Evolutionary conservation across 768 basidiomycete genomes (phyloP), one percentile per base, ranked within the genome.

Genomic region (Phylloporus rhodoxanthus): DNA sequence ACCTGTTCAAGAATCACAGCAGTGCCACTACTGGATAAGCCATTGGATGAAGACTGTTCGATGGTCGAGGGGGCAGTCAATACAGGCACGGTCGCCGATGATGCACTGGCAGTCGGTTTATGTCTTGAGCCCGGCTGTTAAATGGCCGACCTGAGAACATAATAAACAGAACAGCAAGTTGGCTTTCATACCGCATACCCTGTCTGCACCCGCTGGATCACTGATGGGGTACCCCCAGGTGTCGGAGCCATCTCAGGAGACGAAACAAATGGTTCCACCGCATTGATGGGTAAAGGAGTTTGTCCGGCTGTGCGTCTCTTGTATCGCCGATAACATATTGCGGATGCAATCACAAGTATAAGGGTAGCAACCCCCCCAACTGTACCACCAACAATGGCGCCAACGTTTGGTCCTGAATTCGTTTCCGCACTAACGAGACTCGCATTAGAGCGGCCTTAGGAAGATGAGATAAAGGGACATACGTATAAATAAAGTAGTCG

Each of bases 401-500:
- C 42, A 7, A 26, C 20, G 20, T 41, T 41, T 25, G 5, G 14
- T 39, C 29, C 23, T n/a, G 33, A 8, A 15, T 33, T 13, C 15
- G 33, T 33, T n/a, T n/a, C n/a, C n/a, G n/a, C n/a, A 2, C 33
- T 33, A 15, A 33, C 15, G 2, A 8, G n/a, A 33, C n/a, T 33
- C 33, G 15, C 3, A 5, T 33, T 5, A 33, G 33, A 15, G 2
- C 7, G 15, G 33, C 33, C 13, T n/a, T 7, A 33, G 15, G 3
- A n/a, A n/a, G 33, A 33, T 5, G 15, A 33, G 26, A 32, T 11
- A 14, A 33, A n/a, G 33, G n/a, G 7, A 33, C 33, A 2, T 13
- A 58, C 55, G 50, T 57, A 15, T 60, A 60, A 25, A 60, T 39
- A 2, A 57, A 26, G 34, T 60, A 60, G 23, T 59, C 57, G 10